Conservation (phyloP, 78 protist genomes). For the Monocercomonoides exilis region DNA sequence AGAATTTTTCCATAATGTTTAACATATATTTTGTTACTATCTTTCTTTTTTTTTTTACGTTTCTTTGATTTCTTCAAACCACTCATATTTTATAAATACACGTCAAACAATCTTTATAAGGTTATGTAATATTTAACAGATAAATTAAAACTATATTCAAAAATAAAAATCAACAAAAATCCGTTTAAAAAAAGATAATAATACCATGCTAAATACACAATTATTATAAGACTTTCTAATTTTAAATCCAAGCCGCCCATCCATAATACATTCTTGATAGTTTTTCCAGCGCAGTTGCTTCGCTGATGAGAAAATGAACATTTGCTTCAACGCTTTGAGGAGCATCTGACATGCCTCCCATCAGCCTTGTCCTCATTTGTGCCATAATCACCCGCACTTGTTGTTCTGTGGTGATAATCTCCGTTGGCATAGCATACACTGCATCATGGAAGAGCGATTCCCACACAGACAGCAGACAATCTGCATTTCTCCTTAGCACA, state of each 20-base stretch:
- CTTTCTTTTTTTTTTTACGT: too few species aligned
- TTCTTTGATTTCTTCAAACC: too few species aligned
- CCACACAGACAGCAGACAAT: slow-evolving; percentile 31
- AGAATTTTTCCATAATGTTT: too few species aligned
- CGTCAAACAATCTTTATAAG: too few species aligned
- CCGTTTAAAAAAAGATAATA: too few species aligned
- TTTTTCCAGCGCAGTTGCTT: neutral
- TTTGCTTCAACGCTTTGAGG: neutral
- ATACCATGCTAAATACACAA: too few species aligned
- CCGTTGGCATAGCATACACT: neutral
- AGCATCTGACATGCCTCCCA: neutral
- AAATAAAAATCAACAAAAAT: too few species aligned
- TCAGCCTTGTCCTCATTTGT: neutral
- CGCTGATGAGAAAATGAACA: neutral
- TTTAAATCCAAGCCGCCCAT: neutral
- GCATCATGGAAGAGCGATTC: neutral
- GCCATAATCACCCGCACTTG: neutral
- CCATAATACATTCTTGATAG: slow-evolving; percentile 3
- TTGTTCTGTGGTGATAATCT: neutral
- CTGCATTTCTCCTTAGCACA: slow-evolving; percentile 38
- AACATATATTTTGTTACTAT: too few species aligned
- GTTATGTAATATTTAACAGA: too few species aligned
- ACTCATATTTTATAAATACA: too few species aligned
- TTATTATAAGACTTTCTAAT: too few species aligned
- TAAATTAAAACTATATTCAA: too few species aligned